A percentile compares a stretch with the other conserved stretches of the same genome.
Evolutionary conservation across 2,329 filamentous ascomycete species (phyloP).

Genomic region (Emydomyces testavorans): DNA sequence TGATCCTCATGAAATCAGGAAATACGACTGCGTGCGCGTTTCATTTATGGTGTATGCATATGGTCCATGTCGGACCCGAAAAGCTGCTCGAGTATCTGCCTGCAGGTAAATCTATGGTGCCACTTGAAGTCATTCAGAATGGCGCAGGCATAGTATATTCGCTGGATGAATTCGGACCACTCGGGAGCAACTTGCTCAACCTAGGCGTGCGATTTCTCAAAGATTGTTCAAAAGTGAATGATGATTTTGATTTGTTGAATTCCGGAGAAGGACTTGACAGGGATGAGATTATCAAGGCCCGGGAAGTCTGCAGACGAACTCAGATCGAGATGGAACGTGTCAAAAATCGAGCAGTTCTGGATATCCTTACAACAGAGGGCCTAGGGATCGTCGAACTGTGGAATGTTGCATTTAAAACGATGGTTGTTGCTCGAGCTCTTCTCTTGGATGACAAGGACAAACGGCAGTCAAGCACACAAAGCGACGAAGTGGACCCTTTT

Average conservation of each 20-base stretch:
- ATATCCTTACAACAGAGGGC: slow-evolving; percentile 21
- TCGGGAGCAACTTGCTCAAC: slow-evolving; percentile 19
- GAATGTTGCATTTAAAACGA: slow-evolving; percentile 23
- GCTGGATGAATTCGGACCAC: slow-evolving; percentile 19
- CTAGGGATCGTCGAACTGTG: slow-evolving; percentile 22
- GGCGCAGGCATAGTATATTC: slow-evolving; percentile 25
- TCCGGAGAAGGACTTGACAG: slow-evolving; percentile 9
- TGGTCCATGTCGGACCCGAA: slow-evolving; percentile 22
- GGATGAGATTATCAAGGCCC: slow-evolving; percentile 15
- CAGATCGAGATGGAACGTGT: slow-evolving; percentile 21
- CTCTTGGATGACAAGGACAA: slow-evolving; percentile 24
- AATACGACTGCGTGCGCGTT: slow-evolving; percentile 21
- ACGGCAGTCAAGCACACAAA: not conserved
- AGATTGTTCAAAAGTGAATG: not conserved
- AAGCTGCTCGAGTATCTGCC: slow-evolving; percentile 25
- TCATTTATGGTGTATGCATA: slow-evolving; percentile 25
- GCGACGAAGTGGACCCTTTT: not conserved
- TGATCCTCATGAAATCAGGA: slow-evolving; percentile 22
- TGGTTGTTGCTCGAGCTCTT: slow-evolving; percentile 22
- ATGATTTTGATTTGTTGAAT: slow-evolving; percentile 5
- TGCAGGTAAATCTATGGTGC: slow-evolving; percentile 19
- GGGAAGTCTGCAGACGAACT: slow-evolving; percentile 21
- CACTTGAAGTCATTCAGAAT: slow-evolving; percentile 16
- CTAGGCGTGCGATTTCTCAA: slow-evolving; percentile 7
- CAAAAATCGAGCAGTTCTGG: slow-evolving; percentile 24